Base-by-base conservation (phyloP, 139 green algal genomes). In the Picocystis salinarum region DNA sequence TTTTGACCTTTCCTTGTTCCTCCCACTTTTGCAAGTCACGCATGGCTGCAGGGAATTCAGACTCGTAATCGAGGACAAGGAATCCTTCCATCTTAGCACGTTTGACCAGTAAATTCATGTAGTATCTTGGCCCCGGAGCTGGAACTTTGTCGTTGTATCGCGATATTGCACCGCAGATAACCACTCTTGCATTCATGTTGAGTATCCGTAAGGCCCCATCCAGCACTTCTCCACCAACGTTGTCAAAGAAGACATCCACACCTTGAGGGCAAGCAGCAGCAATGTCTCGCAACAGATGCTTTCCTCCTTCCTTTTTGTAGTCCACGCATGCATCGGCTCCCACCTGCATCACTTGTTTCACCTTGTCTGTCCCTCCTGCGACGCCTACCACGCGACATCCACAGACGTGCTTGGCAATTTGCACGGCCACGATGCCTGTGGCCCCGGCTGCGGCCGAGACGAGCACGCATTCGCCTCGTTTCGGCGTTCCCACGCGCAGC, bases 201-300 rank as follows among this genome's bases (percentile, higher is more conserved):
- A 37, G 13, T 37, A 15, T 13, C 13, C 13, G 31, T 13, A 15
- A 15, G 13, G 31, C 31, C 6, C 46, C 49, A 34, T 64, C 57
- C 19, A 71, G 39, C 25, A 33, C 47, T 15, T 47, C 26, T 11
- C 57, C 62, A 23, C 62, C 62, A 22, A 71, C 62, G 28, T 71
- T 71, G 20, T 71, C 56, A 45, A 63, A 71, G 37, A 66, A 72
- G 22, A 72, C 40, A 50, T 72, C 63, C 29, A 66, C 48, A 9
- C 51, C 51, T 17, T 66, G 44, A n/a, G 51, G 52, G 23, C 34
- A 61, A n/a, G n/a, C n/a, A n/a, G n/a, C n/a, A n/a, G n/a, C n/a
- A n/a, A n/a, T n/a, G n/a, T n/a, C n/a, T n/a, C n/a, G n/a, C n/a
- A n/a, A n/a, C n/a, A n/a, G n/a, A n/a, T n/a, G n/a, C n/a, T n/a